These are phyloP conservation scores for Panus rudis DNA, from an alignment of 768 basidiomycete genomes.

Conservation along the genomic window DNA sequence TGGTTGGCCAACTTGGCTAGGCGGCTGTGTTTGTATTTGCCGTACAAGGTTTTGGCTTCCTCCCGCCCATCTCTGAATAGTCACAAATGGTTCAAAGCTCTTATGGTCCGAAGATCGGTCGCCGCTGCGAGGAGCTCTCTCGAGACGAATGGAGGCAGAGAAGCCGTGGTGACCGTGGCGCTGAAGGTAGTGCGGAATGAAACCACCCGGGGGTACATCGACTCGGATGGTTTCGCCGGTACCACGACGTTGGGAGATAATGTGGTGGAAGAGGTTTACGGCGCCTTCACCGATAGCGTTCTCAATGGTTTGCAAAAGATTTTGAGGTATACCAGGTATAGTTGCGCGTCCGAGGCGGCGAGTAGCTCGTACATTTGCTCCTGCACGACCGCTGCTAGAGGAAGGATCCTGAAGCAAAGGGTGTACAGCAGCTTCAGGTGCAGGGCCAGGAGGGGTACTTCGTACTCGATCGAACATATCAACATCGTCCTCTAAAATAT, in stretches of 20 bases:
- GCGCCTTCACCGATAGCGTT: constrained; percentile 78
- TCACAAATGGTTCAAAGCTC: constrained; percentile 67
- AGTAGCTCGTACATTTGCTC: constrained; percentile 38
- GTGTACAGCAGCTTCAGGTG: constrained; percentile 71
- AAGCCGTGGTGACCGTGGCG: constrained; percentile 41
- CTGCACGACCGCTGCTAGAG: constrained; percentile 35
- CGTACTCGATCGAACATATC: constrained; percentile 62
- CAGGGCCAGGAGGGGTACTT: constrained; percentile 35
- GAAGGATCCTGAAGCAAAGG: constrained; percentile 72
- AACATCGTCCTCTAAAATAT: constrained; percentile 43
- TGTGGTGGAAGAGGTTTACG: constrained; percentile 76
- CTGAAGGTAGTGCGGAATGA: constrained; percentile 42
- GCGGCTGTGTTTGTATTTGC: constrained; percentile 64
- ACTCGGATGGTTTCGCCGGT: constrained; percentile 68
- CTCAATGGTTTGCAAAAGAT: constrained; percentile 72
- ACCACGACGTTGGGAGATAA: constrained; percentile 56
- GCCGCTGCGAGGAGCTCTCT: constrained; percentile 38
- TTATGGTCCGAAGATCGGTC: constrained; percentile 40
- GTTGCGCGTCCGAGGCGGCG: constrained; percentile 51
- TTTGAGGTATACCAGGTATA: constrained; percentile 33
- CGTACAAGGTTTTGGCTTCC: constrained; percentile 78
- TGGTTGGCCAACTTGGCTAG: constrained; percentile 64
- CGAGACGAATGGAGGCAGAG: constrained; percentile 56
- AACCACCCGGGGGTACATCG: constrained; percentile 61
- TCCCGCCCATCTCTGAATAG: constrained; percentile 83